Percentiles rank a stretch among this genome's conserved stretches.
Evolutionary conservation across 352 stramenopile genomes (phyloP).

Genomic region (Pythium dissimile): DNA sequence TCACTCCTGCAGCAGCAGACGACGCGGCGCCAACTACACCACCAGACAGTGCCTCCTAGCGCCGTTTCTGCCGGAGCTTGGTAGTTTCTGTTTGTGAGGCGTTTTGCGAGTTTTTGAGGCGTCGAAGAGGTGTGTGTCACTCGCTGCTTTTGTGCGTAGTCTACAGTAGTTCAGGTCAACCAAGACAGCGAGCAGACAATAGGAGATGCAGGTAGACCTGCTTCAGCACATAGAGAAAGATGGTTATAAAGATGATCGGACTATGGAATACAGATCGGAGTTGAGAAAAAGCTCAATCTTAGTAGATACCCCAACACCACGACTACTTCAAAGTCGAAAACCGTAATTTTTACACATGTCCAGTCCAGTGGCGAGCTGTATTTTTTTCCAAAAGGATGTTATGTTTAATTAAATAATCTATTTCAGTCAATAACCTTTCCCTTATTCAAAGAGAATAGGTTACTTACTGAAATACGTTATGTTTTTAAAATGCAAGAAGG

Average conservation of each 20-base stretch:
- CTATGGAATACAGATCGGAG: not conserved
- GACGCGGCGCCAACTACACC: not conserved
- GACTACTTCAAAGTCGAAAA: too few relatives aligned
- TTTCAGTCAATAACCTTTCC: too few relatives aligned
- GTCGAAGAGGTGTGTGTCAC: not conserved
- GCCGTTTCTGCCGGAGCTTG: not conserved
- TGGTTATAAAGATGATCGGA: conserved; percentile 27
- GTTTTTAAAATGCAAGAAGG: too few relatives aligned
- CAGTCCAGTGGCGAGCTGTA: too few relatives aligned
- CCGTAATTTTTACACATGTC: too few relatives aligned
- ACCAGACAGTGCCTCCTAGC: not conserved
- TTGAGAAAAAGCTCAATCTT: too few relatives aligned
- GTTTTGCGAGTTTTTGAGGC: conserved; percentile 8
- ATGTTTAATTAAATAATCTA: too few relatives aligned
- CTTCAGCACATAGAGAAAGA: conserved; percentile 36
- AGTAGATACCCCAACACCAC: too few relatives aligned
- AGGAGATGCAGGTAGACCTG: not conserved
- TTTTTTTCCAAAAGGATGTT: too few relatives aligned
- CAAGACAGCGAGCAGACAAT: not conserved
- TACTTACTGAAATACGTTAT: too few relatives aligned
- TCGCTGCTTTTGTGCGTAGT: not conserved
- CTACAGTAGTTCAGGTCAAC: not conserved
- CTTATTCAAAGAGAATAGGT: too few relatives aligned
- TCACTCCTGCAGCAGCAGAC: not conserved
- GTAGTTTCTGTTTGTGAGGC: conserved; percentile 6